Conservation (phyloP, 208 protist species). For the Trypanosoma scelopori region DNA sequence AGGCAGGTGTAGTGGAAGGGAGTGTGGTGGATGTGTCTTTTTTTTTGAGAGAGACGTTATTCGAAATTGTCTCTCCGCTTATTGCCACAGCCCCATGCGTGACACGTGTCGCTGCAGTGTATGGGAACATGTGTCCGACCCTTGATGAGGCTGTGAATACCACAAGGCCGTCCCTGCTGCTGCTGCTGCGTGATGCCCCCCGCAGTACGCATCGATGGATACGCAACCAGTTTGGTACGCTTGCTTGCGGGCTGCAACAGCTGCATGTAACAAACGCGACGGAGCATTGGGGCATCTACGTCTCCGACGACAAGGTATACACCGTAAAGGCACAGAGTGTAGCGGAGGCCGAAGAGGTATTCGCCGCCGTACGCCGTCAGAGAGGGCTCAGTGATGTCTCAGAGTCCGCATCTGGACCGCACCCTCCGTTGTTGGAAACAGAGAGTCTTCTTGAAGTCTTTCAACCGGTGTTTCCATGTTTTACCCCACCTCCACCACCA, state of each 20-base stretch:
- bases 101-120: slow-evolving; percentile 8
- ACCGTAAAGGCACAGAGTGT: slow-evolving; percentile 32
- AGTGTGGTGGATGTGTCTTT: not conserved
- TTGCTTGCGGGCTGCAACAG: slow-evolving; percentile 15
- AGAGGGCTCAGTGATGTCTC: too few relatives aligned
- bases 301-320: slow-evolving; percentile 30
- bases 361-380: not conserved
- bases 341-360: slow-evolving; percentile 29
- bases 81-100: slow-evolving; percentile 28
- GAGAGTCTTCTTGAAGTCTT: slow-evolving; percentile 28
- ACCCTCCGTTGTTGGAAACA: not conserved
- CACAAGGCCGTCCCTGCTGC: not conserved
- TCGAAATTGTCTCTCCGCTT: slow-evolving; percentile 10
- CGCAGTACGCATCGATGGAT: slow-evolving; percentile 20
- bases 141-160: slow-evolving; percentile 5
- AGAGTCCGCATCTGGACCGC: not conserved
- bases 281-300: slow-evolving; percentile 35
- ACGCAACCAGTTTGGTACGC: slow-evolving; percentile 24
- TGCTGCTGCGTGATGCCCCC: not conserved
- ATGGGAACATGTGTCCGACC: slow-evolving; percentile 1
- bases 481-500: slow-evolving; percentile 35
- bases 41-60: slow-evolving; percentile 14
- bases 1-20: not conserved
- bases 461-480: slow-evolving; percentile 20
- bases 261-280: slow-evolving; percentile 18